These are phyloP conservation scores for Aspergillus sp. DNA, from an alignment of 2,329 filamentous ascomycete species.

Conservation along the genomic window DNA sequence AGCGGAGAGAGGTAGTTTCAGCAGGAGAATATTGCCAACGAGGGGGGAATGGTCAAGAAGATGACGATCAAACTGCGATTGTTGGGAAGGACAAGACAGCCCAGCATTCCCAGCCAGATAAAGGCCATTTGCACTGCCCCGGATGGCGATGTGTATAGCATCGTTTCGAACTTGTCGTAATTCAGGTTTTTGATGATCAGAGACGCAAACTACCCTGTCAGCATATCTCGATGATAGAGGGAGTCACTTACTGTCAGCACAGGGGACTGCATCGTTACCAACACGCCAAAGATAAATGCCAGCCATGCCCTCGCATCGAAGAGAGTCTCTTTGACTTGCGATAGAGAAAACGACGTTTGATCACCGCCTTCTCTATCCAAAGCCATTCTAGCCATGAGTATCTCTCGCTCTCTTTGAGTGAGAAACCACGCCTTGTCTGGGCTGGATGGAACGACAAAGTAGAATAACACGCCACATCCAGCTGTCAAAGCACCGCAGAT, in stretches of 20 bases:
- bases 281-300: constrained; percentile 43
- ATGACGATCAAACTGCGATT: constrained; percentile 38
- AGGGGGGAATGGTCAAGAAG: constrained; percentile 40
- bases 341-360: constrained; percentile 40
- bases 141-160: constrained; percentile 46
- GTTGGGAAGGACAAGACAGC: constrained; percentile 36
- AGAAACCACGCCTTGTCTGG: constrained; percentile 46
- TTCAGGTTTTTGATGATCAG: constrained; percentile 47
- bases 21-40: constrained; percentile 41
- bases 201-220: constrained; percentile 38
- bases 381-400: constrained; percentile 35
- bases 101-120: constrained; percentile 44
- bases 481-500: constrained; percentile 43
- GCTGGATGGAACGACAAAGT: constrained; percentile 42
- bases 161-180: constrained; percentile 41
- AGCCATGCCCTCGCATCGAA: constrained; percentile 43
- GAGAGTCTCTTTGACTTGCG: constrained; percentile 43
- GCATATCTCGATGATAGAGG: not conserved
- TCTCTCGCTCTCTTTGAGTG: constrained; percentile 35
- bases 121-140: constrained; percentile 44
- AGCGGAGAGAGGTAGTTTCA: constrained; percentile 35
- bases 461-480: constrained; percentile 31
- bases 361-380: constrained; percentile 38
- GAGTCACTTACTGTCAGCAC: constrained; percentile 31
- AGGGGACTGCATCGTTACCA: constrained; percentile 45